phyloP scores from a whole-genome alignment of 129 eudicot genomes.

The Heracleum sosnowskyi region DNA sequence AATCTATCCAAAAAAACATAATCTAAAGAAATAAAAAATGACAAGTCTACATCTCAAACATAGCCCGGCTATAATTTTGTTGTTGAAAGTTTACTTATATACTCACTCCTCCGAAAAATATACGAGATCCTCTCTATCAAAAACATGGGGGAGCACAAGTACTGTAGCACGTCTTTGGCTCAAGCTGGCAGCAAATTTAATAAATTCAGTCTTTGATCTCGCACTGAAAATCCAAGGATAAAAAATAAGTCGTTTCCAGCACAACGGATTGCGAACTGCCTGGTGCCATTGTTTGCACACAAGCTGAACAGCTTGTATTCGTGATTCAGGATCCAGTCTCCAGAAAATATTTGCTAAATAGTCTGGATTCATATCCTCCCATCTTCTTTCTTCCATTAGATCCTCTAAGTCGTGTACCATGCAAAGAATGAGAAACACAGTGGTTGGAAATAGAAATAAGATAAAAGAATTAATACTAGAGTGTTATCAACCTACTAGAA shows the following conservation, averaged over 20 bases:
- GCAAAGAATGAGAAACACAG: no score
- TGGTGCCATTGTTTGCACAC: background rate
- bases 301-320: background rate
- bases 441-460: no score
- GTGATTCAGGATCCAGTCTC: background rate
- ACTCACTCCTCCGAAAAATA: background rate
- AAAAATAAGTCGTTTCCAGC: background rate
- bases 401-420: background rate
- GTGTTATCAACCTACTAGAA: no score
- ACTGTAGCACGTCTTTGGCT: background rate
- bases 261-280: background rate
- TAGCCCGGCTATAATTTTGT: background rate
- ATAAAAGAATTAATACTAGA: no score
- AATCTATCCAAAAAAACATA: no score
- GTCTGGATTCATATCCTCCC: background rate
- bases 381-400: background rate
- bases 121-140: background rate
- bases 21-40: no score
- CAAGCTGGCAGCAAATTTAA: background rate
- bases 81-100: background rate
- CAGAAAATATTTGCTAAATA: background rate
- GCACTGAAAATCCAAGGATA: background rate
- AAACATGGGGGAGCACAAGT: background rate
- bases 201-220: background rate
- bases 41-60: background rate